These are phyloP conservation scores for Batrachochytrium dendrobatidis DNA, from an alignment of 371 early-diverging fungal species.

Conservation along the genomic window DNA sequence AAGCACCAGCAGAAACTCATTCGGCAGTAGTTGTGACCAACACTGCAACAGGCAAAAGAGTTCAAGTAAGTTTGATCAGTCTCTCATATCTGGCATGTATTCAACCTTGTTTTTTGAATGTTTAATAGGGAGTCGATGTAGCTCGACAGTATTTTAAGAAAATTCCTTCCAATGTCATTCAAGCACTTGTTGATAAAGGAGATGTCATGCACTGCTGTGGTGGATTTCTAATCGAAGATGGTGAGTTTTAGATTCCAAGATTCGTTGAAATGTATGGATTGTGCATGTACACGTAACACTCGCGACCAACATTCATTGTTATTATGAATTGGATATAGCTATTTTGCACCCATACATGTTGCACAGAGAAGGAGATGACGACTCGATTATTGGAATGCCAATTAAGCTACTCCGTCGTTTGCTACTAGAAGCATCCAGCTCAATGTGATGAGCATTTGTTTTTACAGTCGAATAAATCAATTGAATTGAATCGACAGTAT, in stretches of 20 bases:
- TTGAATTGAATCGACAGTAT: no score
- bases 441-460: no score
- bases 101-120: no score
- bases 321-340: constrained; percentile 2
- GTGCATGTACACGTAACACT: background rate
- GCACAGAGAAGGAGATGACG: constrained; percentile 30
- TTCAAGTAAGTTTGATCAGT: constrained; percentile 3
- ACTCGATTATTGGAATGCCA: constrained; percentile 41
- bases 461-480: no score
- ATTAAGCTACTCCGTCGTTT: constrained; percentile 17
- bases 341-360: constrained; percentile 27
- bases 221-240: constrained; percentile 44
- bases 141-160: constrained; percentile 34
- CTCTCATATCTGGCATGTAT: no score
- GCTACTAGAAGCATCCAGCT: constrained; percentile 12
- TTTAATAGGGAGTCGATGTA: constrained; percentile 29
- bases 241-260: constrained; percentile 6
- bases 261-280: background rate
- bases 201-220: constrained; percentile 38
- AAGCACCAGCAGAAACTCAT: constrained; percentile 28
- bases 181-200: constrained; percentile 32
- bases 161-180: constrained; percentile 27
- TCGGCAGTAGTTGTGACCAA: constrained; percentile 35
- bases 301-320: background rate
- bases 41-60: constrained; percentile 23